Evolutionary conservation across 2,329 filamentous ascomycete genomes (phyloP).

Genomic region (Ophiocordyceps camponoti-leonardi): DNA sequence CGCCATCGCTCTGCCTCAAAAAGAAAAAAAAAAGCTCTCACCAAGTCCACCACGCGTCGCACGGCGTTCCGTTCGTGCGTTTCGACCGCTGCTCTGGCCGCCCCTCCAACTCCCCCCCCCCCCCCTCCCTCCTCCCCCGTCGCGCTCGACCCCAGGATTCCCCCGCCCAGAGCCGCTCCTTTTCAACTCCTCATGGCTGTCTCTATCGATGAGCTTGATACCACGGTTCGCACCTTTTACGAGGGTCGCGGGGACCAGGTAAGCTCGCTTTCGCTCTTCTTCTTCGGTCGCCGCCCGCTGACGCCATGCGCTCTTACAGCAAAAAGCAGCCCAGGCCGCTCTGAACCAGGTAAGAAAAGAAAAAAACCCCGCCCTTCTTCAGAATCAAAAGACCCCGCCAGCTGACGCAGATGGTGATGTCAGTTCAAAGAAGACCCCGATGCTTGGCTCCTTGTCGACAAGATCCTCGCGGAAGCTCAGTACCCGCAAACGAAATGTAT

Average conservation of each 20-base stretch:
- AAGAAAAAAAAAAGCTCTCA: neutral
- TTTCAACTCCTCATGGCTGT: constrained; percentile 38
- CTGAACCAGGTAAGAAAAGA: constrained; percentile 63
- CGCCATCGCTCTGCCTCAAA: neutral
- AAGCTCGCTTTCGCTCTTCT: constrained; percentile 18
- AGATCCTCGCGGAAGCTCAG: constrained; percentile 83
- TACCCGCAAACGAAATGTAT: constrained; percentile 94
- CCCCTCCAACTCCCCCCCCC: neutral
- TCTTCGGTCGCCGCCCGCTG: constrained; percentile 6
- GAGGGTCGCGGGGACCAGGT: constrained; percentile 91
- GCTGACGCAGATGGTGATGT: constrained; percentile 2
- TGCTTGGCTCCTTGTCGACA: constrained; percentile 92
- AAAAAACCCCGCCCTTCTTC: constrained; percentile 1
- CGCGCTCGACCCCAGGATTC: neutral
- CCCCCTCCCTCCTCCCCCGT: constrained; percentile 4
- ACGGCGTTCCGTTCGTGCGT: constrained; percentile 8
- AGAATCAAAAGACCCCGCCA: neutral
- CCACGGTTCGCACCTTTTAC: constrained; percentile 90
- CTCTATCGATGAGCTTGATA: constrained; percentile 88
- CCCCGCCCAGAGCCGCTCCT: constrained; percentile 13
- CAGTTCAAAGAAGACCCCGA: constrained; percentile 99
- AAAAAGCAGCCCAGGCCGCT: constrained; percentile 88
- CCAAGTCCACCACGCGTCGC: constrained; percentile 6
- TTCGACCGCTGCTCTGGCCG: constrained; percentile 7
- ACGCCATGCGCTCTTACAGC: constrained; percentile 35